Base-by-base conservation (phyloP, 805 yeast genomes). In the Candida easanensis region DNA sequence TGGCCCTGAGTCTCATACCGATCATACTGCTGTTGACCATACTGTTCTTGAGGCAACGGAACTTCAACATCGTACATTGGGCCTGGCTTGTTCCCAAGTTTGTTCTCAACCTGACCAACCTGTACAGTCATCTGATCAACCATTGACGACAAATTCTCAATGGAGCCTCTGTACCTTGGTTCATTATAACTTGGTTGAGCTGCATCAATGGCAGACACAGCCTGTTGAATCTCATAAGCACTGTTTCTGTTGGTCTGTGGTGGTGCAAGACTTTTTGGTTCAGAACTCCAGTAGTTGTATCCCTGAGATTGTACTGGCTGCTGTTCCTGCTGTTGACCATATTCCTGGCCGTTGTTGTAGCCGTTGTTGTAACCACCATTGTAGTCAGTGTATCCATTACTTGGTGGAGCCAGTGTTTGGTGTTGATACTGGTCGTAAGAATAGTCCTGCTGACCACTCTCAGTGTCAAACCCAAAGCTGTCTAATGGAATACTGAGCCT, bases 111-210 rank as follows among this genome's bases (percentile, higher is more conserved):
- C 7, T 54, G 38, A 27, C 50, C 47, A 19, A 59, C 60, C 35
- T 56, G 56, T 1, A 66, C 51, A 14, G 57, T 39, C 42, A 57
- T 40, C n/a, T 64, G 53, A 37, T 66, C 69, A 19, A 68, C 67
- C 66, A 68, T 63, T 14, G 58, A 54, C 4, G 56, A 56, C 36
- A 71, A 40, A 28, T 60, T 66, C 22, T 64, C 65, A 20, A 64
- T 54, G 0, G 60, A 49, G 0, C 41, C 50, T 16, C 42, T 26
- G 26, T 42, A 36, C 11, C 32, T 39, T 20, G 37, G 27, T 21
- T 41, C 30, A 8, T 28, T 15, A 23, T 39, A 39, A 5, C 23
- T 27, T 15, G 17, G 31, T 23, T 40, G 21, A 5, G 45, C 41
- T 16, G 33, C 38, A 3, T 13, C 35, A 5, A 19, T 20, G 7